Percentiles rank a stretch among this genome's conserved stretches.
Evolutionary conservation across 495 filamentous ascomycete species (phyloP).

Genomic region (Evansstolkia leycettana): DNA sequence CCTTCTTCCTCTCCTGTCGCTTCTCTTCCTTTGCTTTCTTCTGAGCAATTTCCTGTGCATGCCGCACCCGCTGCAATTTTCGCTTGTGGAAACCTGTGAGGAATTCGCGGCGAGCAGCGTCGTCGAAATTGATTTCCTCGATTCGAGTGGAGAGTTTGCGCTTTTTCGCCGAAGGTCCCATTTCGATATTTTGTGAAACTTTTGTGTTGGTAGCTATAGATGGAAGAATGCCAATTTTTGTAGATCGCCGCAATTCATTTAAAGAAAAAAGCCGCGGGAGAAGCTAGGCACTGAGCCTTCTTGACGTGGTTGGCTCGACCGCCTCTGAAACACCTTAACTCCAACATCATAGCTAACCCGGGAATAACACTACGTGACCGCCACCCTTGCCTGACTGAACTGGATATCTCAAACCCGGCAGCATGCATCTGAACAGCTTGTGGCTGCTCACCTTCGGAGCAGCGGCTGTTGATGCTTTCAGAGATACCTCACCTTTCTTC

Average conservation of each 20-base stretch:
- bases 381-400: conserved; percentile 3
- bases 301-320: conserved; percentile 10
- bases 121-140: conserved; percentile 78
- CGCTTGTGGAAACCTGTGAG: conserved; percentile 95
- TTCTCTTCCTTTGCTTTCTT: conserved; percentile 63
- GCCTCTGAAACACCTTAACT: conserved; percentile 9
- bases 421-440: conserved; percentile 50
- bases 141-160: conserved; percentile 47
- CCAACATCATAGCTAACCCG: conserved; percentile 8
- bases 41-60: conserved; percentile 66
- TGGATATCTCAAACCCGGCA: conserved; percentile 14
- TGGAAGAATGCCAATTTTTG: not conserved
- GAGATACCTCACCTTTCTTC: conserved; percentile 77
- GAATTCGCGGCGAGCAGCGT: conserved; percentile 63
- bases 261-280: not conserved
- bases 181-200: conserved; percentile 3
- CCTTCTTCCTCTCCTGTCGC: conserved; percentile 59
- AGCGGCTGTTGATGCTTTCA: conserved; percentile 55
- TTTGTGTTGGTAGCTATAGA: not conserved
- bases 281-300: conserved; percentile 10
- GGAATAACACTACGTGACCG: conserved; percentile 3
- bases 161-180: conserved; percentile 47
- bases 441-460: conserved; percentile 49
- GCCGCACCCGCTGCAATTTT: conserved; percentile 69
- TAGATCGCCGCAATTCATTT: not conserved